phyloP scores from a whole-genome alignment of 306 rosid species.

The Fagus sylvatica region DNA sequence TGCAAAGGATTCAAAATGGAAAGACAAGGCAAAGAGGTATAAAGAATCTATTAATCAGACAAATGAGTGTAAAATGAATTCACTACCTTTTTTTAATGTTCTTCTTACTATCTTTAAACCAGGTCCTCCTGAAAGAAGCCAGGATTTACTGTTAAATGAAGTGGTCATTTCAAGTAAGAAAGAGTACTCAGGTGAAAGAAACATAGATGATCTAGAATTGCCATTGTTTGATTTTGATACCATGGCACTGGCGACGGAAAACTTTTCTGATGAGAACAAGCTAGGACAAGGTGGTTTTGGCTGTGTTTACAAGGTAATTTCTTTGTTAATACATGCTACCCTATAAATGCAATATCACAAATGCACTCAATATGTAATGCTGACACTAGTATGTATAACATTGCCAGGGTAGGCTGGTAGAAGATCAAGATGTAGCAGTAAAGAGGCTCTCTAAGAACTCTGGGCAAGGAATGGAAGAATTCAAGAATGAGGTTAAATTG shows the following conservation, averaged over 20 bases:
- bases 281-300: constrained; percentile 69
- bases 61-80: constrained; percentile 9
- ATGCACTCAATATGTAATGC: not conserved
- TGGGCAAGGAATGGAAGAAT: constrained; percentile 68
- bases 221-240: constrained; percentile 52
- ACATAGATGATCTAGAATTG: constrained; percentile 50
- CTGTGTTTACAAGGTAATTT: constrained; percentile 49
- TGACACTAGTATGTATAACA: constrained; percentile 20
- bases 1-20: constrained; percentile 5
- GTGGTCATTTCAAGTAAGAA: constrained; percentile 39
- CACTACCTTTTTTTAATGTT: not conserved
- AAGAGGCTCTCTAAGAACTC: constrained; percentile 67
- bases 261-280: constrained; percentile 43
- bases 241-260: constrained; percentile 41
- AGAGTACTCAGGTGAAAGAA: constrained; percentile 41
- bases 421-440: constrained; percentile 68
- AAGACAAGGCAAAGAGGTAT: constrained; percentile 45
- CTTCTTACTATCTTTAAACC: constrained; percentile 26
- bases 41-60: not conserved
- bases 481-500: constrained; percentile 64
- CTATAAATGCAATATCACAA: not conserved
- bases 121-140: constrained; percentile 61
- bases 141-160: constrained; percentile 45
- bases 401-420: constrained; percentile 59
- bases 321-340: not conserved